Conservation (phyloP, 2,329 filamentous ascomycete species). For the Pseudocercospora musae region DNA sequence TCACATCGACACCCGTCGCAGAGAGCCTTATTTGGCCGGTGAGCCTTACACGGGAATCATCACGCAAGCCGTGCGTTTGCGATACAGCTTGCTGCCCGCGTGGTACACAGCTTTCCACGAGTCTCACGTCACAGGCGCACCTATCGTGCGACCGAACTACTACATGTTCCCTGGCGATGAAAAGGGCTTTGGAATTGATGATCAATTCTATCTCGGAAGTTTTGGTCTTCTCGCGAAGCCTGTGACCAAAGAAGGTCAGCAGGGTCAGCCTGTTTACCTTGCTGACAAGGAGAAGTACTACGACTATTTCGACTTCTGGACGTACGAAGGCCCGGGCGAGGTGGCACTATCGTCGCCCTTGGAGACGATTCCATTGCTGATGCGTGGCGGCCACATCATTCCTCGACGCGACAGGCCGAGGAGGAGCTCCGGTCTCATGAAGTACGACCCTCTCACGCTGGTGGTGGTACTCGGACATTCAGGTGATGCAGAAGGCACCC, state of each 20-base stretch:
- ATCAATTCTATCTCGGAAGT: conserved; percentile 86
- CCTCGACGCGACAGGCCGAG: conserved; percentile 84
- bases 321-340: conserved; percentile 69
- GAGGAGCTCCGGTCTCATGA: conserved; percentile 83
- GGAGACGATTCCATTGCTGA: conserved; percentile 82
- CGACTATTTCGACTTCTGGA: conserved; percentile 87
- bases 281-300: conserved; percentile 88
- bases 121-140: conserved; percentile 75
- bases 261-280: conserved; percentile 75
- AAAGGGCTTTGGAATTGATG: conserved; percentile 80
- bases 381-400: conserved; percentile 90
- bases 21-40: conserved; percentile 85
- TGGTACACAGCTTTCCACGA: conserved; percentile 98
- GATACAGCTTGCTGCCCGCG: conserved; percentile 83
- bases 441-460: conserved; percentile 90
- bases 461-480: conserved; percentile 68
- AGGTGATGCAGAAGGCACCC: conserved; percentile 71
- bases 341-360: conserved; percentile 73
- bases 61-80: conserved; percentile 78
- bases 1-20: conserved; percentile 90
- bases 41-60: conserved; percentile 85
- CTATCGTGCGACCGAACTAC: conserved; percentile 88
- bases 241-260: conserved; percentile 72
- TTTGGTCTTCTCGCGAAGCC: conserved; percentile 93
- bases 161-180: conserved; percentile 88